Base-by-base conservation (phyloP, 768 basidiomycete species). In the Lactifluus echinatus region DNA sequence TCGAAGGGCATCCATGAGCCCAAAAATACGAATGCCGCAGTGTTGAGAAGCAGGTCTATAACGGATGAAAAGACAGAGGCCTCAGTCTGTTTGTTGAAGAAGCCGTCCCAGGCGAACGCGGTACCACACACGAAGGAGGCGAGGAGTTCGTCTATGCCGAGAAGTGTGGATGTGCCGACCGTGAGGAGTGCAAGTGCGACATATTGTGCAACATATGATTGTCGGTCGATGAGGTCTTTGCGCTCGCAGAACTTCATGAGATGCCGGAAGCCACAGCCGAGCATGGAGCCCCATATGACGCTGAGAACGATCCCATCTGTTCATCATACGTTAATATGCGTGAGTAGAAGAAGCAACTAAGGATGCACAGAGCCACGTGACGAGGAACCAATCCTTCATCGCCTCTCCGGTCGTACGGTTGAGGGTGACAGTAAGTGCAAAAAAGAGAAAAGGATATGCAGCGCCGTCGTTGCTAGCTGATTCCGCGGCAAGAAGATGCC, bases 1-100 rank as follows among this genome's bases (percentile, higher is more conserved):
- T 78, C 69, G 71, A 99, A 98, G 1, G 96, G 96, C 81, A 94
- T 94, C 85, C 94, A 93, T 33, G 95, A 94, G 59, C 96, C 96
- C 59, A 98, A 87, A 67, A 88, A 97, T 50, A 97, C 84, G 74
- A 98, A 97, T 3, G 89, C 89, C 28, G 93, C 91, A 60, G 93
- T 81, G 73, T 97, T 97, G 81, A 96, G 95, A 56, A 98, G 77
- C 63, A 97, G 74, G 71, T 98, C 92, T 66, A 98, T 92, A 64
- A 98, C 94, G 71, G 90, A 92, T 63, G 86, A 89, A 76, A 99
- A 99, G 60, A 93, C 85, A 28, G 90, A 82, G 69, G 97, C 94
- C 67, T 96, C 94, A 0, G 93, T 96, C 66, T 93, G 91, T 56
- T 83, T 81, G 70, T 92, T 91, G 76, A 89, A 89, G 74, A 93